Evolutionary conservation across 73 alveolate genomes (phyloP), one percentile per base, ranked within the genome.

Genomic region (Breviolum minutum): DNA sequence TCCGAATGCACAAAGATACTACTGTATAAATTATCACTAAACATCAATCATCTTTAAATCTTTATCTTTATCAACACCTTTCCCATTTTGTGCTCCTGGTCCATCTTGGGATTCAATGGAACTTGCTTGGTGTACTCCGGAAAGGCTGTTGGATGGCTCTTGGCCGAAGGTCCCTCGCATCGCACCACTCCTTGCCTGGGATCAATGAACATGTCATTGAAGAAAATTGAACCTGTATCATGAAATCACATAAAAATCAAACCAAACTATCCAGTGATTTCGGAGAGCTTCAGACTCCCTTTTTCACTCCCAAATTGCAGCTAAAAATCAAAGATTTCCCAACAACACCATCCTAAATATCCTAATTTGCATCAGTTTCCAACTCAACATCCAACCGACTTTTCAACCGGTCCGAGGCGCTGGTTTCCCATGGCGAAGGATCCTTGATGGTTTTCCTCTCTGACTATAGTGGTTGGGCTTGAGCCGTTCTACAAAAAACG

Each of bases 91-190:
- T 40, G 54, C 54, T 40, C 99, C 99, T 94, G 84, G 71, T 94
- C 99, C 99, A 94, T 77, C 68, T 94, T 70, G 70, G 98, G 98
- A 22, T 87, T 94, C 84, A 91, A 77, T 32, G 97, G 97, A 87
- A 91, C 97, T 27, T 91, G 97, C 95, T 89, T 89, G 88, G 73
- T 73, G 60, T 91, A 80, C 86, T 91, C 97, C 54, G 97, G 97
- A 83, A 91, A 91, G 79, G 97, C 97, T 6, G 97, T 73, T 10
- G 97, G 97, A 88, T 91, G 87, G 89, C 68, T 91, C 79, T 70
- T 91, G 68, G 96, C 96, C 80, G 95, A 87, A 7, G 95, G 95
- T 84, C 81, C 95, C 97, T 91, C 97, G 76, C 97, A 91, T 91
- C 97, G 97, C 88, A 91, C 97, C 8, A 73, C 54, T 20, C 80